A percentile compares a stretch with the other conserved stretches of the same genome.
These are phyloP conservation scores for Ophiocordyceps camponoti-leonardi DNA, from an alignment of 2,329 filamentous ascomycete genomes.

Conservation along the genomic window DNA sequence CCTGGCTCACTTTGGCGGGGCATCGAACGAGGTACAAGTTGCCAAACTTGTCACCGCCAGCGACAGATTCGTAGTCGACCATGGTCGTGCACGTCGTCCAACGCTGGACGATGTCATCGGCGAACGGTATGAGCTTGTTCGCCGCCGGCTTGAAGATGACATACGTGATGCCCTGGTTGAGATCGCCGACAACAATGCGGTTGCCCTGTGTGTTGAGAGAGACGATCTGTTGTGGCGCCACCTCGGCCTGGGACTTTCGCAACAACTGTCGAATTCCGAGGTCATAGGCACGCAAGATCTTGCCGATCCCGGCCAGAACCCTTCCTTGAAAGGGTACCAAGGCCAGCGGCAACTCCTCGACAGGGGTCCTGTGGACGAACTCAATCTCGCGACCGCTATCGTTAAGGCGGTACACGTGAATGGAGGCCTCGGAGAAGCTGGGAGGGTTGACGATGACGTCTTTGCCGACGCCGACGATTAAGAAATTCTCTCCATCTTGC, in stretches of 20 bases:
- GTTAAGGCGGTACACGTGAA: conserved; percentile 82
- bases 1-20: conserved; percentile 68
- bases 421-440: conserved; percentile 61
- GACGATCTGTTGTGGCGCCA: conserved; percentile 68
- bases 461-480: conserved; percentile 89
- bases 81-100: conserved; percentile 87
- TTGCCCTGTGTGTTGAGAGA: conserved; percentile 80
- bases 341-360: conserved; percentile 80
- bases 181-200: conserved; percentile 81
- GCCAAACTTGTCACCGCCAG: conserved; percentile 93
- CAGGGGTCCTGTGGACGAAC: conserved; percentile 90
- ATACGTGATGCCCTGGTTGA: conserved; percentile 80
- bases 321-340: conserved; percentile 85
- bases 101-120: conserved; percentile 72
- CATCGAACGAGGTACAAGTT: conserved; percentile 89
- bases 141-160: conserved; percentile 86
- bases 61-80: conserved; percentile 93
- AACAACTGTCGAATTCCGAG: conserved; percentile 84
- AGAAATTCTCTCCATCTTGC: conserved; percentile 74
- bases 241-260: conserved; percentile 73
- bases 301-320: conserved; percentile 70
- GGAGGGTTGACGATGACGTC: conserved; percentile 68
- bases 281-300: conserved; percentile 74
- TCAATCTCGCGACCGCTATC: conserved; percentile 78
- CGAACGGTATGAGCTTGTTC: conserved; percentile 85